These are phyloP conservation scores for Aspergillus carlsbadensis DNA, from an alignment of 495 filamentous ascomycete species.

Conservation along the genomic window DNA sequence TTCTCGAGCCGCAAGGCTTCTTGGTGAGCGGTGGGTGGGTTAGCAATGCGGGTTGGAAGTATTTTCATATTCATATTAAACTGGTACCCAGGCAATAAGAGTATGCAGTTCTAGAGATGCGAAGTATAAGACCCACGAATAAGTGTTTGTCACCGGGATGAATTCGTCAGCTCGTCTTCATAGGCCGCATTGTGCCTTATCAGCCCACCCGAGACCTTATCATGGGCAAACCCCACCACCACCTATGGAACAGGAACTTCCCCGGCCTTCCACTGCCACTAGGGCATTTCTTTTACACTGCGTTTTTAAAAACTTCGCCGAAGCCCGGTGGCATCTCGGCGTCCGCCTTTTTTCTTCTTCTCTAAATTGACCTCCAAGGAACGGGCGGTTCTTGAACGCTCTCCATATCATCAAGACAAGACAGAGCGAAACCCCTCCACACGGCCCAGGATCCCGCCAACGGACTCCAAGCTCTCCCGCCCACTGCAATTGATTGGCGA, in stretches of 20 bases:
- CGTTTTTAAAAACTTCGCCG: slow-evolving; percentile 3
- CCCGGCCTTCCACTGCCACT: slow-evolving; percentile 15
- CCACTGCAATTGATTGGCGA: slow-evolving; percentile 14
- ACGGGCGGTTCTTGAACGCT: too few relatives aligned
- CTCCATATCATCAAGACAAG: too few relatives aligned
- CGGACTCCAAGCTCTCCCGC: background rate
- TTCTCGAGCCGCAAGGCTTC: background rate
- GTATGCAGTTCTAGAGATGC: too few relatives aligned
- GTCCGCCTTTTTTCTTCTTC: slow-evolving; percentile 1
- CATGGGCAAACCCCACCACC: slow-evolving; percentile 10
- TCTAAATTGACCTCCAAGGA: background rate
- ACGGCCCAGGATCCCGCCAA: too few relatives aligned
- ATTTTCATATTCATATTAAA: too few relatives aligned
- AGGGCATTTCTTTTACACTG: background rate
- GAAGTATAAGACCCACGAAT: background rate
- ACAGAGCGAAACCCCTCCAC: too few relatives aligned
- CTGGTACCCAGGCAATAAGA: too few relatives aligned
- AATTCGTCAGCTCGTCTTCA: background rate
- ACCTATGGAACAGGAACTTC: background rate
- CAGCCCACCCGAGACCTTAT: slow-evolving; percentile 18
- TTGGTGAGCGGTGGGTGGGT: background rate
- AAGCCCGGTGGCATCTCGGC: background rate
- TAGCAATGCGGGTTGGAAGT: background rate
- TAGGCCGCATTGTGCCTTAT: slow-evolving; percentile 16
- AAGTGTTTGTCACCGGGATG: slow-evolving; percentile 19